phyloP scores from a whole-genome alignment of 306 rosid genomes.

The Hylodesmum podocarpum region DNA sequence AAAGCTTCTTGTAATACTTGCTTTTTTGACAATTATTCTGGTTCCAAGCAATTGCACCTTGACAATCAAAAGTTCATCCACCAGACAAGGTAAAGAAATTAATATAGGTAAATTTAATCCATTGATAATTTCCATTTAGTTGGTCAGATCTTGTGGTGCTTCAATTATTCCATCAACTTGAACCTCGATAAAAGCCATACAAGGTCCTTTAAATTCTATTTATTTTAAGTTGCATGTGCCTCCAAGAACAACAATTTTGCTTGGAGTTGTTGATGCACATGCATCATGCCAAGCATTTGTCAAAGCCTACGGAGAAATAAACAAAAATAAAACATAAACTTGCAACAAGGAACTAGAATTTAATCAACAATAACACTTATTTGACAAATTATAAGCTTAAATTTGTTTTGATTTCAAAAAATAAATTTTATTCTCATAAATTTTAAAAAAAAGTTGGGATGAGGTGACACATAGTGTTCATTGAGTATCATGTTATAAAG shows the following conservation, averaged over 20 bases:
- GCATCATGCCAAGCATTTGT: constrained; percentile 8
- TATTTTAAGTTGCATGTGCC: background rate
- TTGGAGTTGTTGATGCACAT: constrained; percentile 10
- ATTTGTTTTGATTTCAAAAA: background rate
- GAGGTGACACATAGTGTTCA: too few species aligned
- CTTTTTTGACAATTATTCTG: constrained; percentile 16
- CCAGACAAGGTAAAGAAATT: constrained; percentile 32
- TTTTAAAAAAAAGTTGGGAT: too few species aligned
- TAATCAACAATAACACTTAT: background rate
- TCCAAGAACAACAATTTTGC: background rate
- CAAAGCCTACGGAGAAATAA: background rate
- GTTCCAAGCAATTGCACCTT: constrained; percentile 39
- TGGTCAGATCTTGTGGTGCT: too few species aligned
- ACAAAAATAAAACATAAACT: background rate
- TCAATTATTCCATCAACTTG: constrained; percentile 44
- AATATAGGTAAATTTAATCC: constrained; percentile 22
- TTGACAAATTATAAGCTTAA: background rate
- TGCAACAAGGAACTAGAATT: background rate
- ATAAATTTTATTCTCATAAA: background rate
- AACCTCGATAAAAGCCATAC: constrained; percentile 5
- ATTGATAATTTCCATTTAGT: too few species aligned
- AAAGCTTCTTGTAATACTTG: constrained; percentile 10
- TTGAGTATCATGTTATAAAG: too few species aligned
- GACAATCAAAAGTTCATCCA: constrained; percentile 46
- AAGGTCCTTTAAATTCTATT: background rate